A percentile compares a stretch with the other conserved stretches of the same genome.
Evolutionary conservation across 257 asterid species (phyloP).

Genomic region (Penstemon eatonii): DNA sequence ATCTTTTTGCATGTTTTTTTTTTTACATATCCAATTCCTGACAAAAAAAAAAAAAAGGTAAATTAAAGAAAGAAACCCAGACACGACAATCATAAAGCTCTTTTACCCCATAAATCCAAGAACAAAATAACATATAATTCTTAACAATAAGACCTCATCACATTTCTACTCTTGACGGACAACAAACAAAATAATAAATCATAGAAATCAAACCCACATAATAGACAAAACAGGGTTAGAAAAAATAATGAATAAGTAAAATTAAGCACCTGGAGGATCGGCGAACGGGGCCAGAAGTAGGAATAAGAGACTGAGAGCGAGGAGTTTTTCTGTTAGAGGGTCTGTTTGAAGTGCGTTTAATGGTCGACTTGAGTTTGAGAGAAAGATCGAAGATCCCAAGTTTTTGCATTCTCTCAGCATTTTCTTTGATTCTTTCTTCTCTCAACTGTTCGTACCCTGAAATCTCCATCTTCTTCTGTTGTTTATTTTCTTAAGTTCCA

Average conservation of each 20-base stretch:
- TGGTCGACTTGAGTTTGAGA: constrained; percentile 52
- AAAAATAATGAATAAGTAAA: background rate
- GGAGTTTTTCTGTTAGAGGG: constrained; percentile 33
- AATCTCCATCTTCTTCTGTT: constrained; percentile 20
- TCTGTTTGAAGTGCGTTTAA: constrained; percentile 36
- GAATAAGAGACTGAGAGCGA: constrained; percentile 38
- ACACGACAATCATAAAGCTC: background rate
- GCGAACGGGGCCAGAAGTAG: constrained; percentile 61
- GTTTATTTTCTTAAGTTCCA: background rate
- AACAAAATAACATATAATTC: constrained; percentile 3
- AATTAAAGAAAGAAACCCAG: too few relatives aligned
- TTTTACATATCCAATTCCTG: too few relatives aligned
- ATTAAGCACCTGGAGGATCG: constrained; percentile 75
- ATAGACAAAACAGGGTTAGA: background rate
- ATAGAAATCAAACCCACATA: background rate
- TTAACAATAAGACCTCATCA: background rate
- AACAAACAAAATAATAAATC: background rate
- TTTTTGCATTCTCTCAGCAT: constrained; percentile 80
- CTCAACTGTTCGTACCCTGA: constrained; percentile 69
- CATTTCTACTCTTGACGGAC: background rate
- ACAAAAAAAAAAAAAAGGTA: too few relatives aligned
- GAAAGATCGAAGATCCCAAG: constrained; percentile 77
- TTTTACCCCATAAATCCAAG: constrained; percentile 20
- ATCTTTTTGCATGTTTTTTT: too few relatives aligned
- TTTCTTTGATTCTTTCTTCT: constrained; percentile 75